Base-by-base conservation (phyloP, 495 filamentous ascomycete species). In the Podospora fimiseda region DNA sequence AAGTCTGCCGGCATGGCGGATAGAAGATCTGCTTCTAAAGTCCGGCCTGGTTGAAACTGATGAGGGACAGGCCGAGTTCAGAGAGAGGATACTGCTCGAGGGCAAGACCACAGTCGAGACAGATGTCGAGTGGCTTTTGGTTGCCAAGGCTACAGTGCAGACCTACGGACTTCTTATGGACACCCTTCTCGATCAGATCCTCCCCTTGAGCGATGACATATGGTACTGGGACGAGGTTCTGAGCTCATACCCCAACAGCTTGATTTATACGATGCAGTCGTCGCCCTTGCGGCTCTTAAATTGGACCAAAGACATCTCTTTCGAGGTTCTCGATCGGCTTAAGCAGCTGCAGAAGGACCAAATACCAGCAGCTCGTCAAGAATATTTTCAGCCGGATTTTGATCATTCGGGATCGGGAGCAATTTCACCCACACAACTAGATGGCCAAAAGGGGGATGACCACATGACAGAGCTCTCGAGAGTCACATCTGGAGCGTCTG, bases 151-250 rank as follows among this genome's bases (percentile, higher is more conserved):
- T 2, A 85, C 90, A 0, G 77, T 87, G 20, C 91, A 95, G 61
- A 82, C 82, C 0, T 90, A 95, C 55, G 92, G 93, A 1, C 63
- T 88, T 15, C 70, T 91, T 14, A 68, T 96, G 55, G 79, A 82
- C 55, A 78, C 77, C 0, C 72, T 97, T 1, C 70, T 96, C 4
- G 82, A 90, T 23, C 84, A 90, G 55, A 89, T 88, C 14, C 80
- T 93, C n/a, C 80, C 82, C 0, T 60, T 98, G 8, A 83, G 80
- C 49, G 83, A 93, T 39, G 89, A 96, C 60, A 85, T 94, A 36
- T 86, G 81, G 70, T 97, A 97, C 62, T 98, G 93, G 93, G 87
- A 95, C 53, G 82, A 90, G 50, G 77, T 95, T 1, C 68, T 93
- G 39, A 77, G 80, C 1, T 91, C 88, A 11, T 79, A 84, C 36